Conservation (phyloP, 495 filamentous ascomycete species). For the Talaromyces ruber region DNA sequence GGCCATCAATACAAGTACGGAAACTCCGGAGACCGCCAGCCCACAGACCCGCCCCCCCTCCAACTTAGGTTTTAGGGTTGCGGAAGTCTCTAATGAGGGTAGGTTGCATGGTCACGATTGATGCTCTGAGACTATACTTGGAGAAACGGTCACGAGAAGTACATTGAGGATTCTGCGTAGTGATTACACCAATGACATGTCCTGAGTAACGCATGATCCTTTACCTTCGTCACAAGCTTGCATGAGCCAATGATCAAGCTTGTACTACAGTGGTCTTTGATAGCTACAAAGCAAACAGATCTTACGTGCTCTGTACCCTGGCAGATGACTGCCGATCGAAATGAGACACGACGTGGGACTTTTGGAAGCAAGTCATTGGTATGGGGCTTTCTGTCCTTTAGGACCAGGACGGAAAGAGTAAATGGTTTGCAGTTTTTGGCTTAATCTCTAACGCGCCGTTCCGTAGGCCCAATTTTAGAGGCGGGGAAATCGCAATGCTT, state of each 20-base stretch:
- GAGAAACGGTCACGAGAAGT: not conserved
- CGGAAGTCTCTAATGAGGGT: not conserved
- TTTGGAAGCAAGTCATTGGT: not conserved
- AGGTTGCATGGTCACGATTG: not conserved
- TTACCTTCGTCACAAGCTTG: not conserved
- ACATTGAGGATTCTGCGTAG: not conserved
- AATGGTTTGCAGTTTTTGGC: not conserved
- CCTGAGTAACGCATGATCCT: not conserved
- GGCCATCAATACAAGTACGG: not conserved
- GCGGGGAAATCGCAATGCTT: not conserved
- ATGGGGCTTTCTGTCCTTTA: not conserved
- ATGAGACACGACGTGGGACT: not conserved
- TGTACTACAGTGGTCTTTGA: not conserved
- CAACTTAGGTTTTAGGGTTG: not conserved
- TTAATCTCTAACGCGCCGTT: not conserved
- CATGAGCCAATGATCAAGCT: not conserved
- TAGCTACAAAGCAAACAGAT: not conserved
- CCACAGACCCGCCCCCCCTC: not conserved
- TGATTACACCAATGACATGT: not conserved
- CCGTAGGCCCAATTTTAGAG: not conserved
- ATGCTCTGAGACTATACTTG: not conserved
- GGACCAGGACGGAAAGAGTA: not conserved
- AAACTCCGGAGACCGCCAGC: not conserved
- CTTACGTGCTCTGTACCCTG: not conserved
- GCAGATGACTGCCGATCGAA: not conserved